Conservation (phyloP, 1,139 yeast species). For the Candida pseudoviswanathii region DNA sequence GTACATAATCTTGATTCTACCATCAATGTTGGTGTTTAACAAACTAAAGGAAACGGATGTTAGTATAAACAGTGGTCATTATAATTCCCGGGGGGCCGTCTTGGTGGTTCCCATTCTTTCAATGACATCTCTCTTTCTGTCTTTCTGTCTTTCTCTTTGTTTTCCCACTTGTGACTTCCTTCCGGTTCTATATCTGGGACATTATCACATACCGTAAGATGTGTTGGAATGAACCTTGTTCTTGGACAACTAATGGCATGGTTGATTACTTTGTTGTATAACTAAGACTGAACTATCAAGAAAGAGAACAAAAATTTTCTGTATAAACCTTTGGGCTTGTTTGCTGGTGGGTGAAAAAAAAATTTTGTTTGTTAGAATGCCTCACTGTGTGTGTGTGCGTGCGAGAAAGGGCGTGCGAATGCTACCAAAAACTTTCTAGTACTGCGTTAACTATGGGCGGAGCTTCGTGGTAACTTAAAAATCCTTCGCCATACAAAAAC, state of each 20-base stretch:
- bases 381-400: not conserved
- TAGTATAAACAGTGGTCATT: not conserved
- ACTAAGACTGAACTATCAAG: conserved; percentile 2
- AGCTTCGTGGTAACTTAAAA: not conserved
- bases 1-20: conserved; percentile 99
- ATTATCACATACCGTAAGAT: conserved; percentile 87
- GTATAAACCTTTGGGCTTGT: not conserved
- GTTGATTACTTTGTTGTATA: conserved; percentile 32
- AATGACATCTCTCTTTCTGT: not conserved
- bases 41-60: conserved; percentile 57
- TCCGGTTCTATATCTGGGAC: too few species aligned
- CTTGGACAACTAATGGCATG: conserved; percentile 98
- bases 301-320: conserved; percentile 8
- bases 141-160: not conserved
- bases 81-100: too few species aligned
- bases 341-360: conserved; percentile 1
- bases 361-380: not conserved
- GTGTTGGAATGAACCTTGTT: conserved; percentile 99
- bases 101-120: too few species aligned
- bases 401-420: not conserved
- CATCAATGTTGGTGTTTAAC: conserved; percentile 99
- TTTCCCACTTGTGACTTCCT: not conserved
- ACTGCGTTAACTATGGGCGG: not conserved
- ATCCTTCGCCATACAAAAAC: not conserved
- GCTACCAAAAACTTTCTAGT: not conserved